Base-by-base conservation (phyloP, 345 rosid genomes). In the Rhodomyrtus tomentosa region DNA sequence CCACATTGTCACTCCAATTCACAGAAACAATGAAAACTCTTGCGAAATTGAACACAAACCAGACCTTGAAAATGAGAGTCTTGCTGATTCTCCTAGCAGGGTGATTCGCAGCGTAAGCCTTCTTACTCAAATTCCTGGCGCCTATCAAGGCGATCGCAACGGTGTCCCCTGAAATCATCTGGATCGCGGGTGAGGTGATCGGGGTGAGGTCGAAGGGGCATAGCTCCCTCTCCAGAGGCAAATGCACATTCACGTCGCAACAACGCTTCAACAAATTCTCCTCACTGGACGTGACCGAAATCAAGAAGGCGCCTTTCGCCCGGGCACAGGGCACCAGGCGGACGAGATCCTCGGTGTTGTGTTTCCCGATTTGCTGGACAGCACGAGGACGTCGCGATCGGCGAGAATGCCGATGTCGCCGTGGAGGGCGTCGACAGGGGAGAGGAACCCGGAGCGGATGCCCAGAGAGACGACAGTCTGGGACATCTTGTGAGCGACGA, bases 131-230 rank as follows among this genome's bases (percentile, higher is more conserved):
- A 90, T 94, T 96, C 90, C 93, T 90, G 4, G 99, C 98, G 1
- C 89, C 96, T 99, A 96, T 95, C 84, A 98, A 92, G 1, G 99
- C 99, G 55, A 96, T 93, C 40, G 99, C 98, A 50, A 98, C 96
- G 21, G 99, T 96, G 87, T 98, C 99, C 82, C 99, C 99, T 29
- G 96, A 98, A 27, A 98, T 94, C 99, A 98, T 98, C 91, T 98
- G 99, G 36, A 98, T 98, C 52, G 98, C 99, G 22, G 95, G 95
- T 18, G 99, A 98, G 7, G 99, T 98, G 25, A 96, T 99, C 24
- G 99, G 99, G 9, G 98, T 99, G 58, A 98, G 89, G 92, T 97
- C 93, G 53, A 95, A 98, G 4, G 98, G 99, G 56, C 99, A 98
- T 42, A 98, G 83, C 85, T 98, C 99, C 88, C 96, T 93, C 91